Conservation (phyloP, 805 yeast species). For the Candida montana region DNA sequence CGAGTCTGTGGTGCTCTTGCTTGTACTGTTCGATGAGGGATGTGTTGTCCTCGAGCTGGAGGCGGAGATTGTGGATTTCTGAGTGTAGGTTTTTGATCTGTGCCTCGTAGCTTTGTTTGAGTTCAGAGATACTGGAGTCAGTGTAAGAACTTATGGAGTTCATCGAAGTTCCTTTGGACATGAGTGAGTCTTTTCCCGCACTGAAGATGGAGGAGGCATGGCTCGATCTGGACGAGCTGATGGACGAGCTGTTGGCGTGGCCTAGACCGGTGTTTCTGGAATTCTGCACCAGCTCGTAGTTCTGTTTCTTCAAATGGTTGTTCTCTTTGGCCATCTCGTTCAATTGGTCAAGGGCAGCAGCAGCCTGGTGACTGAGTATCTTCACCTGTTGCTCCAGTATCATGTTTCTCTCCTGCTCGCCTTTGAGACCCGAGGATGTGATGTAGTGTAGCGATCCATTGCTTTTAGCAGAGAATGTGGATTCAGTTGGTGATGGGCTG, state of each 20-base stretch:
- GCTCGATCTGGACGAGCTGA: slow-evolving; percentile 6
- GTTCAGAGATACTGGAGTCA: slow-evolving; percentile 4
- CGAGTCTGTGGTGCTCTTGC: background rate
- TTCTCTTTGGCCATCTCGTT: slow-evolving; percentile 20
- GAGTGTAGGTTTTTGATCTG: slow-evolving; percentile 9
- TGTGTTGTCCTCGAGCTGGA: background rate
- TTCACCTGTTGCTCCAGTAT: slow-evolving; percentile 24
- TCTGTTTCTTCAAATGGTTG: slow-evolving; percentile 15
- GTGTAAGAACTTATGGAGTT: slow-evolving; percentile 12
- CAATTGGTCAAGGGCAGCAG: slow-evolving; percentile 21
- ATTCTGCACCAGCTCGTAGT: slow-evolving; percentile 12
- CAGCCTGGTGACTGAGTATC: slow-evolving; percentile 23
- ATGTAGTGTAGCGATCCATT: slow-evolving; percentile 1
- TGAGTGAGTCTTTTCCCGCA: slow-evolving; percentile 2
- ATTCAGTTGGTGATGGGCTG: slow-evolving; percentile 9
- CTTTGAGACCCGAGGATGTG: slow-evolving; percentile 19
- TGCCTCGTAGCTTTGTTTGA: slow-evolving; percentile 9
- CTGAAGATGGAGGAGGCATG: slow-evolving; percentile 8
- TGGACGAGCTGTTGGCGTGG: background rate
- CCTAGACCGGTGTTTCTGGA: background rate
- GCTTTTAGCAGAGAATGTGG: slow-evolving; percentile 8
- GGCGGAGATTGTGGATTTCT: slow-evolving; percentile 7
- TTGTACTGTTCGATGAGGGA: slow-evolving; percentile 1
- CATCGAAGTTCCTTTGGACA: slow-evolving; percentile 20
- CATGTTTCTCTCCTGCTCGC: slow-evolving; percentile 24